Conservation (phyloP, 306 rosid species). For the Corylus americana region DNA sequence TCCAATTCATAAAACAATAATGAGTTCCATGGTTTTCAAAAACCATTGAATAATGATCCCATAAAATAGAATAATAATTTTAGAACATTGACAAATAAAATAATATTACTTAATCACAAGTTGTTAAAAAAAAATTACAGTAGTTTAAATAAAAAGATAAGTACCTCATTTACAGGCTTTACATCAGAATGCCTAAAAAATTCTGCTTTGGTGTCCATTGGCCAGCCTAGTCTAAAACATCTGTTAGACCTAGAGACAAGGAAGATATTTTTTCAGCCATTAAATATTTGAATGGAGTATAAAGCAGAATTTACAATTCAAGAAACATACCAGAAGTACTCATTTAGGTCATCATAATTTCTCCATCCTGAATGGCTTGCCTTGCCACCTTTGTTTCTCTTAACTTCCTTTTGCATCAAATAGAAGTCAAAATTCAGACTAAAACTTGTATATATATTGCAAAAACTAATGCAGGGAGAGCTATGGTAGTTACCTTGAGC, state of each 20-base stretch:
- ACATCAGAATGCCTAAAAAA: slow-evolving; percentile 79
- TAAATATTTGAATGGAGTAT: background rate
- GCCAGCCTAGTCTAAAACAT: slow-evolving; percentile 85
- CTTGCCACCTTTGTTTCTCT: slow-evolving; percentile 84
- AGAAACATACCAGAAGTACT: slow-evolving; percentile 82
- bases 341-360: slow-evolving; percentile 97
- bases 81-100: background rate
- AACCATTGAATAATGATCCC: background rate
- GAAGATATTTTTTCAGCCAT: slow-evolving; percentile 21
- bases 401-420: slow-evolving; percentile 75
- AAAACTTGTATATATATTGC: slow-evolving; percentile 21
- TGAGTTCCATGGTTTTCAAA: background rate
- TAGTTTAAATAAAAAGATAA: background rate
- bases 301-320: slow-evolving; percentile 12
- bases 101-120: background rate
- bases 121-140: background rate
- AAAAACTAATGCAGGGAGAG: slow-evolving; percentile 25
- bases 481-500: slow-evolving; percentile 50
- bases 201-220: slow-evolving; percentile 65
- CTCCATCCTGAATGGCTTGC: slow-evolving; percentile 96
- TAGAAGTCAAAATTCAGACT: slow-evolving; percentile 35
- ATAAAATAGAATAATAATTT: background rate
- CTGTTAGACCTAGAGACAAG: slow-evolving; percentile 63
- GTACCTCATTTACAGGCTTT: slow-evolving; percentile 52
- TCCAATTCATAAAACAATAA: background rate